Base-by-base conservation (phyloP, 1,139 yeast species). In the Candida freyschussii region DNA sequence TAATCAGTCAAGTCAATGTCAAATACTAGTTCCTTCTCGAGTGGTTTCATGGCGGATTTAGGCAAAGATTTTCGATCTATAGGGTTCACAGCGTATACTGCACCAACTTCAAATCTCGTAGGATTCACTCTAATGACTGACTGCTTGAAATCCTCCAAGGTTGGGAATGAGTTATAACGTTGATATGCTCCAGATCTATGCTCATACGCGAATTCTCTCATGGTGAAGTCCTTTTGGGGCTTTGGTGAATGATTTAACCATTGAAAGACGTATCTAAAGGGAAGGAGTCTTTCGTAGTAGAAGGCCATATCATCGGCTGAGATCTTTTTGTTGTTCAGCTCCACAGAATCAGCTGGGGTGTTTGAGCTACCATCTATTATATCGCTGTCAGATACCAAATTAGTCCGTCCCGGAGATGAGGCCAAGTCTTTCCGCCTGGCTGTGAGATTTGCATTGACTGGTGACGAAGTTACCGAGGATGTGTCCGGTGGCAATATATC, bases 1-100 rank as follows among this genome's bases (percentile, higher is more conserved):
- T 91, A 91, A 65, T 93, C 98, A 12, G 96, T 93, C 66, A 91
- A 75, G 78, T 91, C 99, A 47, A 91, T 91, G 76, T 91, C 99
- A 47, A 91, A 83, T 7, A 89, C 96, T 43, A 91, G 67, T 56
- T 91, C 99, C 55, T 91, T 91, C 45, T 77, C 68, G 21, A 82
- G 52, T 0, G 98, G 93, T 49, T 78, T 78, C 75, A 87, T 74
- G 16, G 87, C 83, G 28, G 72, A 71, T 48, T 85, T 85, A 15
- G 94, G 77, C n/a, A 86, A 65, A 10, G 76, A 67, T 51, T 85
- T 89, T 30, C 95, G 69, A 43, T 87, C 87, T 34, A 75, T 76
- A 9, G 98, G 98, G 45, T 85, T 85, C 13, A 83, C 78, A 4
- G 86, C 71, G 52, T 89, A 91, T 4, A 87, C 80, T 0, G 98